Evolutionary conservation across 441 rosid species (phyloP).

Genomic region (Pelargonium australe): DNA sequence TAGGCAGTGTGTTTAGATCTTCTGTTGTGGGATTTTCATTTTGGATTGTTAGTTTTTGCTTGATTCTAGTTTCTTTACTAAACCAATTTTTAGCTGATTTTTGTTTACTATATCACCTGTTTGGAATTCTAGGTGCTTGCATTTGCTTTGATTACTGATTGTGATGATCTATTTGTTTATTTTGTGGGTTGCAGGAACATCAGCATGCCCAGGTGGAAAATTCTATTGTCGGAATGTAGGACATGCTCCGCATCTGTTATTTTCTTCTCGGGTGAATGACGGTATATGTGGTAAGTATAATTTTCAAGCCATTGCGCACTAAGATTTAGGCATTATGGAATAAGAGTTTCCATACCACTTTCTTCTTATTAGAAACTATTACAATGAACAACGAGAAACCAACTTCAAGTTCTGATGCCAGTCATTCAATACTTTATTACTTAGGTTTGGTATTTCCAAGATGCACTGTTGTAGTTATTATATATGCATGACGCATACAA

Average conservation of each 20-base stretch:
- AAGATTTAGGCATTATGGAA: neutral
- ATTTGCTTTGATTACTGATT: neutral
- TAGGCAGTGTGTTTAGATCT: neutral
- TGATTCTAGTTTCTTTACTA: constrained; percentile 2
- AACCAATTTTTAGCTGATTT: neutral
- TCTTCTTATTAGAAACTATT: neutral
- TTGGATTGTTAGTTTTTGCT: neutral
- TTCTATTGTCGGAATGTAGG: constrained; percentile 1
- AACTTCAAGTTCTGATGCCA: neutral
- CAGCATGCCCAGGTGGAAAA: constrained; percentile 4
- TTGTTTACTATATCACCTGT: neutral
- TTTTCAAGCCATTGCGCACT: neutral
- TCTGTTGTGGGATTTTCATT: constrained; percentile 2
- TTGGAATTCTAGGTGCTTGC: neutral
- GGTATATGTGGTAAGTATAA: constrained; percentile 3
- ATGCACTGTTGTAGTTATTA: neutral
- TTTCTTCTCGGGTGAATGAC: constrained; percentile 6
- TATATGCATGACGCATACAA: neutral
- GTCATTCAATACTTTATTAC: neutral
- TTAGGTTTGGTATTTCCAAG: neutral
- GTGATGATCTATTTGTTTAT: neutral
- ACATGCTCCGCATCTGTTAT: neutral
- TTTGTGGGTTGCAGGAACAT: constrained; percentile 7
- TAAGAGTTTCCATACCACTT: neutral
- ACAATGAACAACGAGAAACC: neutral